A percentile compares a stretch with the other conserved stretches of the same genome.
Conservation (phyloP, 495 filamentous ascomycete species). For the Podospora comata region DNA sequence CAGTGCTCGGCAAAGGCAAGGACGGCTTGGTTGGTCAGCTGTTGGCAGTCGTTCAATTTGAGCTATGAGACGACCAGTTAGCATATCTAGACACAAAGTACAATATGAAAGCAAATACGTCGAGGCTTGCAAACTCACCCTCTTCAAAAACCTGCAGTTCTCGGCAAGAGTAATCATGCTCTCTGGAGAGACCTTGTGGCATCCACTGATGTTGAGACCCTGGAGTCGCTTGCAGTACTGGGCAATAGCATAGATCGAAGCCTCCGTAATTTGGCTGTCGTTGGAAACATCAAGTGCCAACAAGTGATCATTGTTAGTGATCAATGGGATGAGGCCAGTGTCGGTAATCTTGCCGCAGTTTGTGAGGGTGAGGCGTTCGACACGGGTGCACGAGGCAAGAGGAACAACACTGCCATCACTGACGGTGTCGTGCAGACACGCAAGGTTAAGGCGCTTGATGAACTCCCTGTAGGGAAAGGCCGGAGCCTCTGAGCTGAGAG, state of each 20-base stretch:
- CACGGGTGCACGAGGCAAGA: slow-evolving; percentile 77
- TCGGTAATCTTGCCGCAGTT: slow-evolving; percentile 86
- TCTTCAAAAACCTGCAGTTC: slow-evolving; percentile 80
- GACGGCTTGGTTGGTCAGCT: slow-evolving; percentile 76
- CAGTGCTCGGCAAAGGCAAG: slow-evolving; percentile 83
- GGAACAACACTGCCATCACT: slow-evolving; percentile 87
- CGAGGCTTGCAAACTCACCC: slow-evolving; percentile 53
- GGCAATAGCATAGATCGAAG: slow-evolving; percentile 75
- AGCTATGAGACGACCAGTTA: slow-evolving; percentile 55
- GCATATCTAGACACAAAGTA: slow-evolving; percentile 5
- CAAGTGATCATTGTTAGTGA: slow-evolving; percentile 75
- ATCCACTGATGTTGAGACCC: slow-evolving; percentile 89
- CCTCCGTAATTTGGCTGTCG: slow-evolving; percentile 73
- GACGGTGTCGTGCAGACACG: slow-evolving; percentile 67
- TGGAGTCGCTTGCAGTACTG: slow-evolving; percentile 80
- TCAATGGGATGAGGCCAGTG: slow-evolving; percentile 70
- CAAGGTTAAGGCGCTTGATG: slow-evolving; percentile 86
- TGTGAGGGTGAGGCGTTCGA: slow-evolving; percentile 92
- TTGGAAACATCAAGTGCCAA: slow-evolving; percentile 90
- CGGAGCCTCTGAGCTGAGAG: slow-evolving; percentile 63
- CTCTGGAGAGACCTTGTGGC: slow-evolving; percentile 77
- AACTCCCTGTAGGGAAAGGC: slow-evolving; percentile 85
- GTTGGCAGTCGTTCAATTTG: slow-evolving; percentile 85
- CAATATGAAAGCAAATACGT: not conserved
- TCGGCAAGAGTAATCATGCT: slow-evolving; percentile 78